A percentile compares a stretch with the other conserved stretches of the same genome.
Evolutionary conservation across 306 rosid species (phyloP).

Genomic region (Begonia fuchsioides): DNA sequence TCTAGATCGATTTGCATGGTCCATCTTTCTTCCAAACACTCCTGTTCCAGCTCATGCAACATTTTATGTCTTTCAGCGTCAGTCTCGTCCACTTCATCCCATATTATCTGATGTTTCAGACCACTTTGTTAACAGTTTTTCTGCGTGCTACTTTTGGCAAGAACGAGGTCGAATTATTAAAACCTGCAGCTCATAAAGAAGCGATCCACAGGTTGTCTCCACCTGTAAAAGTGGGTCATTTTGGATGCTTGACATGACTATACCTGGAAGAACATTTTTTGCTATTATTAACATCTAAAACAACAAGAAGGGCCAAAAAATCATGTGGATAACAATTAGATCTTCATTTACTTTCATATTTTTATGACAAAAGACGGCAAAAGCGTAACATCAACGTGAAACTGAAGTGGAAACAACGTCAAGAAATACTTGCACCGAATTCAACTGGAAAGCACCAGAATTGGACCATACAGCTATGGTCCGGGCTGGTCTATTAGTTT

Average conservation of each 20-base stretch:
- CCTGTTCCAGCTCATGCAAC: conserved; percentile 79
- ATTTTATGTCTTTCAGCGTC: conserved; percentile 61
- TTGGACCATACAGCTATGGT: no score
- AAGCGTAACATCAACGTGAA: no score
- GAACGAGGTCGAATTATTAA: background rate
- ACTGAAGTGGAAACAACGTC: no score
- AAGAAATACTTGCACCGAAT: no score
- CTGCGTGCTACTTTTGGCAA: no score
- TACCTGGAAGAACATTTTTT: no score
- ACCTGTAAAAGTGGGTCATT: conserved; percentile 45
- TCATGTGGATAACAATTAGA: background rate
- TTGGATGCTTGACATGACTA: conserved; percentile 36
- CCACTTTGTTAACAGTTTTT: no score
- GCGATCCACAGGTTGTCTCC: conserved; percentile 66
- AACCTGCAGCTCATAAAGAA: conserved; percentile 83
- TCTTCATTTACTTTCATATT: background rate
- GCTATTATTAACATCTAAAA: no score
- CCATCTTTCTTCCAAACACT: conserved; percentile 91
- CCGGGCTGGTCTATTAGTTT: no score
- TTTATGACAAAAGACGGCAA: no score
- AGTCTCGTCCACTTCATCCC: conserved; percentile 93
- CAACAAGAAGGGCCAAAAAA: conserved; percentile 17
- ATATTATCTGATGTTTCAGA: conserved; percentile 49
- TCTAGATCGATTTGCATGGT: conserved; percentile 64
- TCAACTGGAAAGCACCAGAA: no score